Percentiles rank a stretch among this genome's conserved stretches.
These are phyloP conservation scores for Trypanosoma conorhini DNA, from an alignment of 208 protist species.

Conservation along the genomic window DNA sequence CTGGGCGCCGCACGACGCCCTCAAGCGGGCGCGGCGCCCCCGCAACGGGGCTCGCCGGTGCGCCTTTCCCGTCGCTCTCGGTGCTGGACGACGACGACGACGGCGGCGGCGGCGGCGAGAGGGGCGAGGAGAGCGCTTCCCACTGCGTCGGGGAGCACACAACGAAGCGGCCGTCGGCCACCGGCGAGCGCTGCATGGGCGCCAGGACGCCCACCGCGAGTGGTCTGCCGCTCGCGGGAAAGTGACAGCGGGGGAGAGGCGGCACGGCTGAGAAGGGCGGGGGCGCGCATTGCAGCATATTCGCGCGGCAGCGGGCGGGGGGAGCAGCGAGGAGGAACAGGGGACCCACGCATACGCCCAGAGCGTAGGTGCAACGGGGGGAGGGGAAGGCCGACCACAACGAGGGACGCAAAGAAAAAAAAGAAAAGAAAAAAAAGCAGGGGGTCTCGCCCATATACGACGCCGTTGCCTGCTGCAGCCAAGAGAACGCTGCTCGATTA, in stretches of 20 bases:
- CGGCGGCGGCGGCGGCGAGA: not conserved
- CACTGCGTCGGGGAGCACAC: not conserved
- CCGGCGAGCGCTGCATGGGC: not conserved
- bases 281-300: no score
- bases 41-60: not conserved
- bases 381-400: no score
- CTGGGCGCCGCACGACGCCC: not conserved
- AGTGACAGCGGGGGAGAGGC: no score
- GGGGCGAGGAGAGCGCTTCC: constrained; percentile 15
- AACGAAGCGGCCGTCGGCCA: not conserved
- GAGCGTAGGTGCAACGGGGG: not conserved
- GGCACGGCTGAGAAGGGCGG: no score
- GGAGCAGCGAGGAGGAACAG: not conserved
- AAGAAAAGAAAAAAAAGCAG: constrained; percentile 31
- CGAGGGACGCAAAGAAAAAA: constrained; percentile 15
- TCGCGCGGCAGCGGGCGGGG: no score
- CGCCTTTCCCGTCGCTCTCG: not conserved
- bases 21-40: not conserved
- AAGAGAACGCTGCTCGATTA: constrained; percentile 26
- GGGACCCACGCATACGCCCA: not conserved
- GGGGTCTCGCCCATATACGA: not conserved
- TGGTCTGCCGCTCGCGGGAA: not conserved
- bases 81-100: not conserved
- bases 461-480: not conserved
- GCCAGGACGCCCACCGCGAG: not conserved